A percentile compares a stretch with the other conserved stretches of the same genome.
phyloP scores from a whole-genome alignment of 306 rosid species.

The Glycine tomentella region DNA sequence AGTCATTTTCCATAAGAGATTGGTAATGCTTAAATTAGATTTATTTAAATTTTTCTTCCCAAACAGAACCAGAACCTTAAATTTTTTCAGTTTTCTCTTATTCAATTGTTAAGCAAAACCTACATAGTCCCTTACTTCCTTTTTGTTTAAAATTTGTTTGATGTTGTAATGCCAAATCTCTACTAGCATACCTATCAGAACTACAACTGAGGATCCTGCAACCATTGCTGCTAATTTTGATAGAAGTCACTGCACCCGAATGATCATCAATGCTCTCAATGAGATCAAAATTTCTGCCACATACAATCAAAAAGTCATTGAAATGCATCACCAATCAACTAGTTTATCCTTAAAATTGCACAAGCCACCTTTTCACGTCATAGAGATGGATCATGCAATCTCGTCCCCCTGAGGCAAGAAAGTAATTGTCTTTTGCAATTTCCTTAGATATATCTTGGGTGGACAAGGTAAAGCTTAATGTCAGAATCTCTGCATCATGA shows the following conservation, averaged over 20 bases:
- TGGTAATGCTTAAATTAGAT: conserved; percentile 14
- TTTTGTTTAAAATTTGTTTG: conserved; percentile 27
- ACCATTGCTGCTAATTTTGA: conserved; percentile 59
- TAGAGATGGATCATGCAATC: conserved; percentile 76
- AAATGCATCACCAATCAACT: conserved; percentile 35
- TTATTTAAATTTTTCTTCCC: conserved; percentile 5
- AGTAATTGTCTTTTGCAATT: conserved; percentile 45
- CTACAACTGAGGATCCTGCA: conserved; percentile 71
- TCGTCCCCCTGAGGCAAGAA: conserved; percentile 77
- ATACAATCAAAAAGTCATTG: conserved; percentile 40
- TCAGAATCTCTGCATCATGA: conserved; percentile 78
- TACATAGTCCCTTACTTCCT: conserved; percentile 15
- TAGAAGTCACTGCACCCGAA: conserved; percentile 79
- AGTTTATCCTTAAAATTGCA: conserved; percentile 32
- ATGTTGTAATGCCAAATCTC: conserved; percentile 42
- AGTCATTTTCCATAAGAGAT: conserved; percentile 9
- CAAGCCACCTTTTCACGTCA: conserved; percentile 68
- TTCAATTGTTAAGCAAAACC: conserved; percentile 32
- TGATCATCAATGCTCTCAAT: conserved; percentile 67
- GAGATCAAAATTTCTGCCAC: conserved; percentile 77
- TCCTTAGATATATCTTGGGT: conserved; percentile 48
- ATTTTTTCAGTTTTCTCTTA: conserved; percentile 1
- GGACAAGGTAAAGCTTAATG: conserved; percentile 66
- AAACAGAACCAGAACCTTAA: conserved; percentile 12
- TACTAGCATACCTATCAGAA: conserved; percentile 68